Percentiles rank a stretch among this genome's conserved stretches.
Conservation (phyloP, 164 flowering plant genomes). For the Cinnamomum chago region DNA sequence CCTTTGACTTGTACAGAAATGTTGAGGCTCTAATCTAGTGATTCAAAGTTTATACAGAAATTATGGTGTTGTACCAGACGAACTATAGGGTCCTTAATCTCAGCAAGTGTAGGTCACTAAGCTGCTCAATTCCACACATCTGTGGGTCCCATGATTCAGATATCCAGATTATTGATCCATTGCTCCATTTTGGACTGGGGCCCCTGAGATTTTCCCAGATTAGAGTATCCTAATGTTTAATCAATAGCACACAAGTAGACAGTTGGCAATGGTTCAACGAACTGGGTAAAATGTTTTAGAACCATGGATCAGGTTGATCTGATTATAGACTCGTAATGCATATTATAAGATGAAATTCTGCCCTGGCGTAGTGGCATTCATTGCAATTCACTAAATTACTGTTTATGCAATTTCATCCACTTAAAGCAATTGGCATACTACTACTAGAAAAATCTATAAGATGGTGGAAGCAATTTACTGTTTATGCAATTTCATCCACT, state of each 20-base stretch:
- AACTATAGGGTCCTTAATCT: background rate
- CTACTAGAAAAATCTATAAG: background rate
- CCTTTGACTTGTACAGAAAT: constrained; percentile 7
- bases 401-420: background rate
- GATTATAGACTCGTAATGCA: too few relatives aligned
- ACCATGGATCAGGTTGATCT: too few relatives aligned
- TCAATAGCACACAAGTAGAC: too few relatives aligned
- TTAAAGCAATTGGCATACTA: background rate
- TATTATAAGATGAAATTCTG: too few relatives aligned
- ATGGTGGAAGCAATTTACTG: background rate
- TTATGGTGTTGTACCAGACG: background rate
- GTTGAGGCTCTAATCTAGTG: background rate
- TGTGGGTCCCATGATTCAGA: background rate
- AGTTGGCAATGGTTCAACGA: too few relatives aligned
- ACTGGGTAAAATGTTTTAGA: too few relatives aligned
- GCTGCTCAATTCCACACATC: background rate
- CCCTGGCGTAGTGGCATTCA: too few relatives aligned
- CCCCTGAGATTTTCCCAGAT: too few relatives aligned
- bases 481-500: background rate
- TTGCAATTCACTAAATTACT: too few relatives aligned
- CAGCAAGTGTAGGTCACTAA: background rate
- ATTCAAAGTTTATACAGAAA: too few relatives aligned
- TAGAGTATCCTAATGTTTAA: too few relatives aligned
- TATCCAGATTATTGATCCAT: background rate
- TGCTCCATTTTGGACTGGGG: background rate